Evolutionary conservation across 352 stramenopile genomes (phyloP).

Genomic region (Phytophthora sansomeana): DNA sequence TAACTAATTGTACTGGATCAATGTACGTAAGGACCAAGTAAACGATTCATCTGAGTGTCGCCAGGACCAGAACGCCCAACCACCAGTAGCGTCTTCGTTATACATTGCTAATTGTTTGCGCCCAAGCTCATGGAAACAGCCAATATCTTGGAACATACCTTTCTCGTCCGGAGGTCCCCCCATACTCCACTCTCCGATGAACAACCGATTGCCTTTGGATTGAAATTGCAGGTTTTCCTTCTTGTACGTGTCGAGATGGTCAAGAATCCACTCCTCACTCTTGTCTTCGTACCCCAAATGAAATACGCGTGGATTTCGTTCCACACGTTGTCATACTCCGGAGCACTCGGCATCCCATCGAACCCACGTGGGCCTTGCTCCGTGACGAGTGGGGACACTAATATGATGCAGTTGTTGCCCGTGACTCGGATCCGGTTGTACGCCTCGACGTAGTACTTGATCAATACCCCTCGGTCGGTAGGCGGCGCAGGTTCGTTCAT

Average conservation of each 20-base stretch:
- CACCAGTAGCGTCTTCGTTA: constrained; percentile 16
- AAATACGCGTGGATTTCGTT: constrained; percentile 67
- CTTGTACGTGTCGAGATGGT: constrained; percentile 32
- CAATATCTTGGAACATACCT: constrained; percentile 36
- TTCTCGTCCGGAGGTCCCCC: constrained; percentile 30
- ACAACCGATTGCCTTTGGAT: constrained; percentile 19
- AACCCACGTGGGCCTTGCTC: constrained; percentile 52
- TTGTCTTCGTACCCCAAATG: constrained; percentile 42
- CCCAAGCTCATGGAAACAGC: constrained; percentile 33
- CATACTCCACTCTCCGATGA: constrained; percentile 65
- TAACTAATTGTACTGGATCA: too few species aligned
- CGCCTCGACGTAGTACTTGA: constrained; percentile 49
- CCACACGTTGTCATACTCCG: constrained; percentile 60
- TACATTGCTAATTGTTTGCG: constrained; percentile 37
- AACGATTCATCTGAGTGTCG: constrained; percentile 46
- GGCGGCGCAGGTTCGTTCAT: constrained; percentile 60
- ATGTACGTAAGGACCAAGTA: too few species aligned
- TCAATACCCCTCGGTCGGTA: constrained; percentile 29
- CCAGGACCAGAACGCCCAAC: constrained; percentile 64
- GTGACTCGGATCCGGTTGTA: constrained; percentile 49
- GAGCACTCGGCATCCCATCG: neutral
- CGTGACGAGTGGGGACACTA: constrained; percentile 45
- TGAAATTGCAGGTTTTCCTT: constrained; percentile 14
- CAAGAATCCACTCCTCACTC: constrained; percentile 27
- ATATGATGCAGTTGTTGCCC: constrained; percentile 57